Evolutionary conservation across 139 green algal species (phyloP).

Genomic region (Astrephomene gubernaculifera): DNA sequence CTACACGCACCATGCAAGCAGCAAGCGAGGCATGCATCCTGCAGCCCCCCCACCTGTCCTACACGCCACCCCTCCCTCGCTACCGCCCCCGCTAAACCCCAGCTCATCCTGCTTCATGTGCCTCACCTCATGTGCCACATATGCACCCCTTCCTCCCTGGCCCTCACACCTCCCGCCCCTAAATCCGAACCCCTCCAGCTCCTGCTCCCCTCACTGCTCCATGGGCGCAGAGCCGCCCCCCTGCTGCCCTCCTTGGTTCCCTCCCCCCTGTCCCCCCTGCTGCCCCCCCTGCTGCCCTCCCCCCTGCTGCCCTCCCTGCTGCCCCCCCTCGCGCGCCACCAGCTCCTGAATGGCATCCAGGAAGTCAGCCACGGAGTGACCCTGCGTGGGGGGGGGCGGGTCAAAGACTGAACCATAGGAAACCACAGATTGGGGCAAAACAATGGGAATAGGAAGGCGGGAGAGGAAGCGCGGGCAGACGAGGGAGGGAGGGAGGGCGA

Average conservation of each 20-base stretch:
- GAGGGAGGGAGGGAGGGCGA: not conserved
- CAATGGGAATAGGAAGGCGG: not conserved
- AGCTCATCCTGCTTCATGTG: too few species aligned
- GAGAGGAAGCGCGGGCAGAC: not conserved
- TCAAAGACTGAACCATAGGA: not conserved
- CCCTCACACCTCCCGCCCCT: too few species aligned
- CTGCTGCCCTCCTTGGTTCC: not conserved
- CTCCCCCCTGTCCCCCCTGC: not conserved
- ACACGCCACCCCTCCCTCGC: too few species aligned
- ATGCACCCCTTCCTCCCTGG: too few species aligned
- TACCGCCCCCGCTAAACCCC: too few species aligned
- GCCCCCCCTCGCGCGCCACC: constrained; percentile 46
- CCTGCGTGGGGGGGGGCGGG: constrained; percentile 18
- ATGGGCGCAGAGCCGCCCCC: constrained; percentile 3
- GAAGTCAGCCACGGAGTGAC: constrained; percentile 55
- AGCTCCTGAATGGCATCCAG: constrained; percentile 55
- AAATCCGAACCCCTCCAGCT: not conserved
- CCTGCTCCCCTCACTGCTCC: constrained; percentile 18
- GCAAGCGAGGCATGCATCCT: too few species aligned
- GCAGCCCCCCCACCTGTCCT: too few species aligned
- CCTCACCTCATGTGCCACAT: too few species aligned
- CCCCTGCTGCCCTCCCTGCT: not conserved
- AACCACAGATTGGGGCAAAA: too few species aligned
- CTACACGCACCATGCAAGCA: too few species aligned
- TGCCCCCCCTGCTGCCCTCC: not conserved